These are phyloP conservation scores for Aureobasidium sp. DNA, from an alignment of 2,329 filamentous ascomycete genomes.

Conservation along the genomic window DNA sequence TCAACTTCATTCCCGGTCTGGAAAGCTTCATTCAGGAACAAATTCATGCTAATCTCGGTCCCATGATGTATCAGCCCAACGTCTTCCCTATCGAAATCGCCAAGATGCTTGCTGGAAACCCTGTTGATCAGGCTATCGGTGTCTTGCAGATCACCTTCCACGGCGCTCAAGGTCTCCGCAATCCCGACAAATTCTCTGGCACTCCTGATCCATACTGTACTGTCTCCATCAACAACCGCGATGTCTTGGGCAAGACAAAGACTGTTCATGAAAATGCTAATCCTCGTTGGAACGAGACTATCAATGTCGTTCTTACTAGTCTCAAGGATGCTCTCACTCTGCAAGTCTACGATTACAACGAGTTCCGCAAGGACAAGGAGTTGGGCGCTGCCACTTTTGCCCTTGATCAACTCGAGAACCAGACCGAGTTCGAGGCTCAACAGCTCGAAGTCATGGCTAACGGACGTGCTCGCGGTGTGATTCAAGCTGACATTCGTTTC, in stretches of 20 bases:
- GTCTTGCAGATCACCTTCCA: slow-evolving; percentile 88
- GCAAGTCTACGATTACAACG: slow-evolving; percentile 85
- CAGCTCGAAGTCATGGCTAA: slow-evolving; percentile 76
- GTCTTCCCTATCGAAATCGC: slow-evolving; percentile 98
- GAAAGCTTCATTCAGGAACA: slow-evolving; percentile 92
- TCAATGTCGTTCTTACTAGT: slow-evolving; percentile 90
- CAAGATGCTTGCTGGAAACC: slow-evolving; percentile 91
- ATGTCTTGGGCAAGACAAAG: slow-evolving; percentile 81
- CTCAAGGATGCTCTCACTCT: slow-evolving; percentile 83
- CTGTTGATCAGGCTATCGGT: slow-evolving; percentile 92
- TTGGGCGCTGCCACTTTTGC: slow-evolving; percentile 79
- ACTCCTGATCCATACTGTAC: slow-evolving; percentile 85
- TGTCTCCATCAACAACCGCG: slow-evolving; percentile 76
- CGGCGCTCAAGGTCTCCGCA: slow-evolving; percentile 86
- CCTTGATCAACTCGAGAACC: slow-evolving; percentile 71
- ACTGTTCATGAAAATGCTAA: slow-evolving; percentile 75
- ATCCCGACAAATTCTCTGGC: slow-evolving; percentile 86
- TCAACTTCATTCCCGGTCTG: slow-evolving; percentile 95
- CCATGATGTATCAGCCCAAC: slow-evolving; percentile 98
- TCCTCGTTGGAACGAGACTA: slow-evolving; percentile 92
- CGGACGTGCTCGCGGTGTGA: slow-evolving; percentile 72
- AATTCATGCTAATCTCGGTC: slow-evolving; percentile 85
- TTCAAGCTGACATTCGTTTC: slow-evolving; percentile 81
- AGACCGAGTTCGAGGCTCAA: slow-evolving; percentile 74
- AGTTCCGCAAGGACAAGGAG: slow-evolving; percentile 93